phyloP scores from a whole-genome alignment of 441 rosid species.

The Pelargonium fulgidum region DNA sequence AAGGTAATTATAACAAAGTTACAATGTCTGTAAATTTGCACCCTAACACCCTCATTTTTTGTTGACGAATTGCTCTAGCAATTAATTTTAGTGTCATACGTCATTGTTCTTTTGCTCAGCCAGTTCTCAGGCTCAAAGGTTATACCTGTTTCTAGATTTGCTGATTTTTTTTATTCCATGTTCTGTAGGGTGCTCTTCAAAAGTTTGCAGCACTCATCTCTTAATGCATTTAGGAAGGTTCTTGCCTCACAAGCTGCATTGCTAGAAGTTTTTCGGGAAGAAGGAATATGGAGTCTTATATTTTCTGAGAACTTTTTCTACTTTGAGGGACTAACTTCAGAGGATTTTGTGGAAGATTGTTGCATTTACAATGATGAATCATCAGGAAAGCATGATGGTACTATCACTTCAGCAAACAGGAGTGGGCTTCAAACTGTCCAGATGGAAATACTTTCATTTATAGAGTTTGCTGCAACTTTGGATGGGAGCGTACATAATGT shows the following conservation, averaged over 20 bases:
- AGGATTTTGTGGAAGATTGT: slow-evolving; percentile 35
- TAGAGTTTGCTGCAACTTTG: slow-evolving; percentile 66
- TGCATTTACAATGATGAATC: slow-evolving; percentile 22
- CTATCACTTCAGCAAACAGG: slow-evolving; percentile 21
- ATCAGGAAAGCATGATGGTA: slow-evolving; percentile 28
- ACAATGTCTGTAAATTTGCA: neutral
- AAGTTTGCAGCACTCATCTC: slow-evolving; percentile 51
- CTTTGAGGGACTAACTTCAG: slow-evolving; percentile 35
- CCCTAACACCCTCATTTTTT: neutral
- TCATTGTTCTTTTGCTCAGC: slow-evolving; percentile 12
- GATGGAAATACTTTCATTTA: slow-evolving; percentile 52
- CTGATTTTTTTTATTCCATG: slow-evolving; percentile 9
- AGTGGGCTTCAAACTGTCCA: slow-evolving; percentile 44
- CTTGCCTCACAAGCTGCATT: slow-evolving; percentile 46
- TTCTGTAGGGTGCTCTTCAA: slow-evolving; percentile 46
- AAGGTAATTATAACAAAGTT: slow-evolving; percentile 34
- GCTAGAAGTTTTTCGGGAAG: slow-evolving; percentile 55
- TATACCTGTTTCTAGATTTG: neutral
- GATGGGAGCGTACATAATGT: slow-evolving; percentile 50
- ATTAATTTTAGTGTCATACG: neutral
- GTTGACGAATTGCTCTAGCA: slow-evolving; percentile 6
- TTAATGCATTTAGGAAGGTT: slow-evolving; percentile 49
- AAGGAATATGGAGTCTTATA: slow-evolving; percentile 72
- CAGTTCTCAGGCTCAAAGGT: slow-evolving; percentile 6
- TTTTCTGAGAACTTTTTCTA: slow-evolving; percentile 77